Percentiles rank a stretch among this genome's conserved stretches.
These are phyloP conservation scores for Cyclotella atomus DNA, from an alignment of 108 stramenopile species.

Conservation along the genomic window DNA sequence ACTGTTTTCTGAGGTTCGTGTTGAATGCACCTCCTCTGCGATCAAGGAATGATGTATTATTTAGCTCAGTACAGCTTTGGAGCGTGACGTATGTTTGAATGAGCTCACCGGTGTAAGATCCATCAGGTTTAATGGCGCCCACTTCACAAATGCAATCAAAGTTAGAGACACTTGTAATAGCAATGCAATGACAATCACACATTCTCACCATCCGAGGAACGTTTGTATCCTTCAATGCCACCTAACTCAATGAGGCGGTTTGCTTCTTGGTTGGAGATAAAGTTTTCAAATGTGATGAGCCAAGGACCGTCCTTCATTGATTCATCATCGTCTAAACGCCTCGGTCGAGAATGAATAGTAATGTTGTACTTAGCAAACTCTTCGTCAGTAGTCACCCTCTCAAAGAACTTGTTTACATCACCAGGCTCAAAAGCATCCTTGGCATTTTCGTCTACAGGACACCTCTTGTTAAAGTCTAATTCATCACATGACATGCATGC, in stretches of 20 bases:
- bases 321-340: slow-evolving; percentile 13
- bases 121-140: slow-evolving; percentile 26
- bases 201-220: slow-evolving; percentile 33
- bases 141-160: no score
- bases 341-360: slow-evolving; percentile 33
- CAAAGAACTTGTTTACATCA: slow-evolving; percentile 46
- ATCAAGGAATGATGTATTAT: not conserved
- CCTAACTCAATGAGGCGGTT: slow-evolving; percentile 29
- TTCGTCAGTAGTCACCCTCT: slow-evolving; percentile 18
- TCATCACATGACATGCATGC: slow-evolving; percentile 36
- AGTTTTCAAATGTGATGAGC: slow-evolving; percentile 28
- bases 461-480: slow-evolving; percentile 50
- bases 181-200: no score
- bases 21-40: slow-evolving; percentile 5
- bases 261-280: slow-evolving; percentile 39
- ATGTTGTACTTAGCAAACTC: slow-evolving; percentile 36
- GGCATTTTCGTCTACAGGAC: slow-evolving; percentile 39
- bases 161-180: no score
- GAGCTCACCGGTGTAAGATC: slow-evolving; percentile 17
- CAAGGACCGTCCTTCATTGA: slow-evolving; percentile 18
- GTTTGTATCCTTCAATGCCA: slow-evolving; percentile 20
- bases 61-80: not conserved
- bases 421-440: slow-evolving; percentile 52
- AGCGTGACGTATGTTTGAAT: not conserved
- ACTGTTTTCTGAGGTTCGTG: slow-evolving; percentile 52